These are phyloP conservation scores for Ganoderma sp. DNA, from an alignment of 1,284 basidiomycete species.

Conservation along the genomic window DNA sequence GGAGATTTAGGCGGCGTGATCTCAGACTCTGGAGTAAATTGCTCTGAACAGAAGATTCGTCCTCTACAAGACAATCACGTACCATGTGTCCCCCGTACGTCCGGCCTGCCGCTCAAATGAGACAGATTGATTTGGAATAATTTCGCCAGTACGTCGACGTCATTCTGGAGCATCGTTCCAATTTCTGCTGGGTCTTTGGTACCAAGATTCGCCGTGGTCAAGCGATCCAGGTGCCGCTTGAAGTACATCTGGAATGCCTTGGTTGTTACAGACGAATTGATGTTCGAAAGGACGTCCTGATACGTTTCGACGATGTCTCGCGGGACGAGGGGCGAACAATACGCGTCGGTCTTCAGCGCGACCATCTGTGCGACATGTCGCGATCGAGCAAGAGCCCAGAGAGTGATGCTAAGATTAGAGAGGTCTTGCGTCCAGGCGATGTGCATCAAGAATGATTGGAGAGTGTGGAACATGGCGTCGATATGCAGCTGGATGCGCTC, in stretches of 20 bases:
- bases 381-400: slow-evolving; percentile 20
- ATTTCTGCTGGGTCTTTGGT: not conserved
- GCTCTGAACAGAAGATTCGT: not conserved
- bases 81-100: not conserved
- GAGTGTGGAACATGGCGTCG: slow-evolving; percentile 14
- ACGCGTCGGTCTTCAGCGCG: slow-evolving; percentile 17
- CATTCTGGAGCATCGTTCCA: slow-evolving; percentile 6
- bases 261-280: slow-evolving; percentile 1
- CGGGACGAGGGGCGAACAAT: slow-evolving; percentile 15
- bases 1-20: not conserved
- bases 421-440: not conserved
- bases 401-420: slow-evolving; percentile 13
- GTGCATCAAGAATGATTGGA: slow-evolving; percentile 6
- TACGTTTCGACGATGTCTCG: slow-evolving; percentile 13
- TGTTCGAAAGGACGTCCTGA: slow-evolving; percentile 14
- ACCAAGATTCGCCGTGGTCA: not conserved
- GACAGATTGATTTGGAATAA: slow-evolving; percentile 10
- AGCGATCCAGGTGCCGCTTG: slow-evolving; percentile 9
- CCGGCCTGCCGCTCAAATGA: not conserved
- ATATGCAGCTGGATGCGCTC: slow-evolving; percentile 15
- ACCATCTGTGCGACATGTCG: slow-evolving; percentile 15
- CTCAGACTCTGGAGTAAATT: not conserved
- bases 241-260: slow-evolving; percentile 14
- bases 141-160: slow-evolving; percentile 10
- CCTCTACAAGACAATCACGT: not conserved